Evolutionary conservation across 1,139 yeast genomes (phyloP).

Genomic region (Lodderomyces jiufengensis): DNA sequence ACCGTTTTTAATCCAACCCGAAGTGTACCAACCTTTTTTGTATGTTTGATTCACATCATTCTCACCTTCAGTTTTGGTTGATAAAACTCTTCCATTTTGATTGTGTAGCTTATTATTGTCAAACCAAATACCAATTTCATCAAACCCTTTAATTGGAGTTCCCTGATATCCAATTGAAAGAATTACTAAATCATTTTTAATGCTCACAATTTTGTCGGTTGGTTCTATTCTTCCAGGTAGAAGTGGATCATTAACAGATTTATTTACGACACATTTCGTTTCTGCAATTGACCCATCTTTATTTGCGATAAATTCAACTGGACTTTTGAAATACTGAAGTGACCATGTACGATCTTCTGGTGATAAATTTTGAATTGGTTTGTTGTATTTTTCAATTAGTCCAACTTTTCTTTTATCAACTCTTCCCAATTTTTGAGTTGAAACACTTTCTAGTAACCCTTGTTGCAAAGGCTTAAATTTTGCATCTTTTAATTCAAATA

Average conservation of each 20-base stretch:
- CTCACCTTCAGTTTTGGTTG: constrained; percentile 20
- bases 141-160: constrained; percentile 55
- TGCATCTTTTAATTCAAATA: constrained; percentile 61
- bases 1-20: constrained; percentile 93
- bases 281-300: constrained; percentile 36
- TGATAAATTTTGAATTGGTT: constrained; percentile 17
- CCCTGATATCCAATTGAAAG: constrained; percentile 86
- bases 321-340: constrained; percentile 67
- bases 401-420: constrained; percentile 66
- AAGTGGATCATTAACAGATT: constrained; percentile 32
- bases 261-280: constrained; percentile 49
- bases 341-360: constrained; percentile 47
- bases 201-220: constrained; percentile 33
- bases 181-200: constrained; percentile 66
- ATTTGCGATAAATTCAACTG: constrained; percentile 48
- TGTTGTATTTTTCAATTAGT: constrained; percentile 54
- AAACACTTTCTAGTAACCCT: constrained; percentile 37
- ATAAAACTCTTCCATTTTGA: constrained; percentile 54
- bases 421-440: constrained; percentile 49
- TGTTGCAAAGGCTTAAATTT: constrained; percentile 52
- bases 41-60: constrained; percentile 20
- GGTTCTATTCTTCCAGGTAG: constrained; percentile 38
- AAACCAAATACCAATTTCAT: constrained; percentile 52
- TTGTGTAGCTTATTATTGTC: constrained; percentile 61
- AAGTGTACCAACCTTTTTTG: constrained; percentile 61